Evolutionary conservation across 352 stramenopile species (phyloP), one percentile per base, ranked within the genome.

Genomic region (Globisporangium canariense): DNA sequence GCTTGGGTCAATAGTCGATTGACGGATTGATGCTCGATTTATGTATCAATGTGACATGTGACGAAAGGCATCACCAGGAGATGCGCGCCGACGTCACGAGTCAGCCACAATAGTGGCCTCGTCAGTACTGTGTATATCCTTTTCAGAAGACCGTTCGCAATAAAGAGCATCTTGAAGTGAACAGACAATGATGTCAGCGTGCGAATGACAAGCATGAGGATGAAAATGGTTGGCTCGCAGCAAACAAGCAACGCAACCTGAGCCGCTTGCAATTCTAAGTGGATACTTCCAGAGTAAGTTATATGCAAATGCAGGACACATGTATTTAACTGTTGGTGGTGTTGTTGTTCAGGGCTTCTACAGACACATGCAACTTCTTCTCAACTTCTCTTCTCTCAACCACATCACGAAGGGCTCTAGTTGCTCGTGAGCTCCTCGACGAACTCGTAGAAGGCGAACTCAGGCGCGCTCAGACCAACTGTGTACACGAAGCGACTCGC

Each of bases 401-500:
- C 16, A 10, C 13, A 8, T 36, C 32, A 8, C 32, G 32, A 50
- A 50, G 5, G 43, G 40, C 18, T 25, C n/a, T 51, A 51, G 45
- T 40, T 40, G 46, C 32, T 53, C n/a, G 61, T 79, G 58, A 93
- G 78, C 46, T 74, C 70, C 57, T 92, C 65, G 30, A 93, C 83
- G 58, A 93, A 94, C 74, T 94, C 86, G 75, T 93, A 94, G 75
- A 94, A 94, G 32, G 83, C 83, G 43, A 93, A 94, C 68, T 94
- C 86, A 9, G 82, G 84, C 9, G 80, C 81, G 56, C 73, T 77
- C 34, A 93, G 70, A 9, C 83, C 83, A 40, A 84, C 81, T 22
- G 74, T 78, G 74, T 94, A 94, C 32, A 94, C 83, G 73, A 93
- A 93, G 58, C 83, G 83, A 54, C 79, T 90, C 7, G 86, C 83